Percentiles rank a stretch among this genome's conserved stretches.
Conservation (phyloP, 73 alveolate species). For the Paramecium pentaurelia region DNA sequence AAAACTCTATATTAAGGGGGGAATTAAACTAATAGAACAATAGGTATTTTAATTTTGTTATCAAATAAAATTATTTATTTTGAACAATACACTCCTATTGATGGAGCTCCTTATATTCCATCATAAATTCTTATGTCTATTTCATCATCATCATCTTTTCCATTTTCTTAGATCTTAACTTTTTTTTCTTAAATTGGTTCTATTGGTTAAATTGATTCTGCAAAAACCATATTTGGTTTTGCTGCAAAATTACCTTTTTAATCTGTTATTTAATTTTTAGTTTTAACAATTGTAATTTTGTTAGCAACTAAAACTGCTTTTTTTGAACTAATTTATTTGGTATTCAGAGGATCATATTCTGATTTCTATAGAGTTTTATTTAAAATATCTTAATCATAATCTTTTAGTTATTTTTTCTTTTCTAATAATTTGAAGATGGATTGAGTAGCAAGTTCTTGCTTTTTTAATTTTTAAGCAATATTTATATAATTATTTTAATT, state of each 20-base stretch:
- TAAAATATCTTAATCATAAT: not conserved
- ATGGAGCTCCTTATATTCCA: not conserved
- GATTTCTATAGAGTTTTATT: not conserved
- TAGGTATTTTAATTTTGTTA: not conserved
- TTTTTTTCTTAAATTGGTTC: not conserved
- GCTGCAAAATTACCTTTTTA: not conserved
- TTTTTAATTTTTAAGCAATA: not conserved
- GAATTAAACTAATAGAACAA: not conserved
- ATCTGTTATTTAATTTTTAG: not conserved
- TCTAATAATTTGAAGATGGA: not conserved
- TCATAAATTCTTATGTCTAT: not conserved
- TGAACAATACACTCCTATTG: not conserved
- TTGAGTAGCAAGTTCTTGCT: not conserved
- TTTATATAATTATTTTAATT: not conserved
- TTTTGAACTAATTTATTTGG: not conserved
- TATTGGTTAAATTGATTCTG: not conserved
- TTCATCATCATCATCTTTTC: not conserved
- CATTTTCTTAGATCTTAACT: not conserved
- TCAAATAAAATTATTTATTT: not conserved
- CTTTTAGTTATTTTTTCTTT: not conserved
- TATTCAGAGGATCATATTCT: not conserved
- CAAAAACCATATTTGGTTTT: not conserved
- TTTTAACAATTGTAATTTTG: not conserved
- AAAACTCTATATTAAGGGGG: not conserved
- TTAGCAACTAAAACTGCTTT: not conserved